phyloP scores from a whole-genome alignment of 1,139 yeast genomes.

The Yamadazyma mexicana region DNA sequence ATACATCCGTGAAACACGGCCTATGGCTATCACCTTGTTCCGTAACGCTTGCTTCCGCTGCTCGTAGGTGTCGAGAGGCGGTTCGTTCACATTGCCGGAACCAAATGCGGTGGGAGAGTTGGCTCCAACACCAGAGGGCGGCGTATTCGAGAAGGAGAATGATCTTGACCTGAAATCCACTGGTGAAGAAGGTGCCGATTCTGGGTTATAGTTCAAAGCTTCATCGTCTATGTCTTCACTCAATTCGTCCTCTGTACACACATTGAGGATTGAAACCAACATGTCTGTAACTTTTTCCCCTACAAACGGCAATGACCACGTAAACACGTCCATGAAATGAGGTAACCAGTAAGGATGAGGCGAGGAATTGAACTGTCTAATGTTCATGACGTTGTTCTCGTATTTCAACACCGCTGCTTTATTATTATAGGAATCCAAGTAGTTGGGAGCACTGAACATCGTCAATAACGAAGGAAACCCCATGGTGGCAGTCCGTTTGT shows the following conservation, averaged over 20 bases:
- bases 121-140: conserved; percentile 10
- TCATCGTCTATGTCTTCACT: conserved; percentile 65
- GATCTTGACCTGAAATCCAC: conserved; percentile 11
- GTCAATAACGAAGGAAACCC: conserved; percentile 95
- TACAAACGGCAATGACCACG: conserved; percentile 97
- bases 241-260: conserved; percentile 93
- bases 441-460: conserved; percentile 94
- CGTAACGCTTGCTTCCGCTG: conserved; percentile 65
- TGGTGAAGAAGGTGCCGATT: conserved; percentile 16
- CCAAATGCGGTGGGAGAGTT: too few relatives aligned
- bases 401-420: conserved; percentile 94
- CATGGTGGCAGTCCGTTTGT: conserved; percentile 78
- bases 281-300: conserved; percentile 97
- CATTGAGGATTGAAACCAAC: conserved; percentile 85
- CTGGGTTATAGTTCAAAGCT: conserved; percentile 13
- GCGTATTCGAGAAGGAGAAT: conserved; percentile 8
- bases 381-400: conserved; percentile 90
- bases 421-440: conserved; percentile 88
- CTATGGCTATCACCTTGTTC: conserved; percentile 91
- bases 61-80: conserved; percentile 26
- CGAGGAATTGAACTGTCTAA: conserved; percentile 87
- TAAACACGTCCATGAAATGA: conserved; percentile 94
- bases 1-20: conserved; percentile 92
- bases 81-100: too few relatives aligned
- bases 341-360: conserved; percentile 99